Percentiles rank a stretch among this genome's conserved stretches.
Conservation (phyloP, 208 protist species). For the Crithidia expoeki region DNA sequence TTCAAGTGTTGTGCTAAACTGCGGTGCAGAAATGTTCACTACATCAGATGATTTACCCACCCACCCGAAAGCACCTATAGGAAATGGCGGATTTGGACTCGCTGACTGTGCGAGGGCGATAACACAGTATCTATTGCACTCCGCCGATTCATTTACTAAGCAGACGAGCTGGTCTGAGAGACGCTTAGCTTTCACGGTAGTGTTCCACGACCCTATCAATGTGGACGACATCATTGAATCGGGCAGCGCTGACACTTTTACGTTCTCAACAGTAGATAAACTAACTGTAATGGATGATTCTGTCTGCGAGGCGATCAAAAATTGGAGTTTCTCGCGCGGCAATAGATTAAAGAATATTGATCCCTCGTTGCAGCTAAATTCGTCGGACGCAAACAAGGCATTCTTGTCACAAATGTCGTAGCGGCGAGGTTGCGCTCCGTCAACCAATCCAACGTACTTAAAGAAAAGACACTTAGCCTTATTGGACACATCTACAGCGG, state of each 20-base stretch:
- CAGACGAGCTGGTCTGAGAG: slow-evolving; percentile 39
- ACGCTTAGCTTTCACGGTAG: slow-evolving; percentile 21
- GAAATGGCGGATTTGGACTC: slow-evolving; percentile 26
- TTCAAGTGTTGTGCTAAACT: slow-evolving; percentile 27
- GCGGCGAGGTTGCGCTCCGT: slow-evolving; percentile 3
- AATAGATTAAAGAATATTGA: slow-evolving; percentile 47
- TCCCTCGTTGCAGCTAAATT: slow-evolving; percentile 27
- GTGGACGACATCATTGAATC: slow-evolving; percentile 26
- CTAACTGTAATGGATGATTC: slow-evolving; percentile 31
- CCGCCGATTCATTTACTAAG: slow-evolving; percentile 35
- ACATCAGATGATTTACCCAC: slow-evolving; percentile 20
- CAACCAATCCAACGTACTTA: slow-evolving; percentile 10
- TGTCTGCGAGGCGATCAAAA: slow-evolving; percentile 44
- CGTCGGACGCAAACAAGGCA: slow-evolving; percentile 42
- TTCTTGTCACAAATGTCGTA: slow-evolving; percentile 63
- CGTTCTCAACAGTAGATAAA: slow-evolving; percentile 29
- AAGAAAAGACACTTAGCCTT: slow-evolving; percentile 39
- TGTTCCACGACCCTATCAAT: slow-evolving; percentile 39
- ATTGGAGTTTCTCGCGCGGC: slow-evolving; percentile 50
- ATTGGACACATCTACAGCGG: background rate
- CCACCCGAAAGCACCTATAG: slow-evolving; percentile 31
- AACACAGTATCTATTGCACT: slow-evolving; percentile 30
- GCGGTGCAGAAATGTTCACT: slow-evolving; percentile 16
- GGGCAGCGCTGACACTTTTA: slow-evolving; percentile 28
- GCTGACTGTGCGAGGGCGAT: slow-evolving; percentile 52